A percentile compares a stretch with the other conserved stretches of the same genome.
phyloP scores from a whole-genome alignment of 495 filamentous ascomycete species.

The Durotheca rogersii region DNA sequence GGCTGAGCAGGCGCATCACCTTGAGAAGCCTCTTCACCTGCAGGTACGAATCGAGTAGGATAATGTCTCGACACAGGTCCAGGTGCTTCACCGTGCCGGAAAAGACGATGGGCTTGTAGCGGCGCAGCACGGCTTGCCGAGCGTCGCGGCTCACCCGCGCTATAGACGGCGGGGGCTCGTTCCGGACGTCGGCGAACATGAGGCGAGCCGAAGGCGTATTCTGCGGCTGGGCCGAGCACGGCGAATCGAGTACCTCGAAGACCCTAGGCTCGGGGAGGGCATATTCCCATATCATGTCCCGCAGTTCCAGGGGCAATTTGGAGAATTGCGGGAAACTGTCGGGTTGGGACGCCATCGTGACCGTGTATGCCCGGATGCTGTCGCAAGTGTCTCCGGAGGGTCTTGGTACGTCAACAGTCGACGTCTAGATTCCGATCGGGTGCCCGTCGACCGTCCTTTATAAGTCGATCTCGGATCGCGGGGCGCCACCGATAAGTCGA shows the following conservation, averaged over 20 bases:
- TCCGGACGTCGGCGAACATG: constrained; percentile 52
- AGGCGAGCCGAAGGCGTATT: constrained; percentile 43
- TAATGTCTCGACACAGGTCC: constrained; percentile 48
- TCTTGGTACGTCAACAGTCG: not conserved
- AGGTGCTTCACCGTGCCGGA: constrained; percentile 49
- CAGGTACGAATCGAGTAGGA: constrained; percentile 52
- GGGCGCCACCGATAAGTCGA: constrained; percentile 1
- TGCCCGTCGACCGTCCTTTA: not conserved
- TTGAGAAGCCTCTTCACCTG: constrained; percentile 51
- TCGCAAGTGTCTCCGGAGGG: not conserved
- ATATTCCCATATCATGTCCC: constrained; percentile 44
- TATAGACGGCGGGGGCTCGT: constrained; percentile 48
- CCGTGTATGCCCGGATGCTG: constrained; percentile 3
- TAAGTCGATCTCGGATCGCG: not conserved
- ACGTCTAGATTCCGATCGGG: no score
- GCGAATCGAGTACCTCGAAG: constrained; percentile 51
- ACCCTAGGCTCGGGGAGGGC: constrained; percentile 49
- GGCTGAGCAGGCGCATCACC: constrained; percentile 49
- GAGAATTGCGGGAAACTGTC: constrained; percentile 32
- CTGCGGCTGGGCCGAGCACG: constrained; percentile 40
- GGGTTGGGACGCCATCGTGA: constrained; percentile 15
- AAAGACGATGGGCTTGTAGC: constrained; percentile 49
- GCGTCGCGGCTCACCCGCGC: constrained; percentile 50
- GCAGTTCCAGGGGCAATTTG: constrained; percentile 32
- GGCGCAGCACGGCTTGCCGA: constrained; percentile 49